Evolutionary conservation across 2,329 filamentous ascomycete genomes (phyloP).

Genomic region (Plenodomus biglobosus): DNA sequence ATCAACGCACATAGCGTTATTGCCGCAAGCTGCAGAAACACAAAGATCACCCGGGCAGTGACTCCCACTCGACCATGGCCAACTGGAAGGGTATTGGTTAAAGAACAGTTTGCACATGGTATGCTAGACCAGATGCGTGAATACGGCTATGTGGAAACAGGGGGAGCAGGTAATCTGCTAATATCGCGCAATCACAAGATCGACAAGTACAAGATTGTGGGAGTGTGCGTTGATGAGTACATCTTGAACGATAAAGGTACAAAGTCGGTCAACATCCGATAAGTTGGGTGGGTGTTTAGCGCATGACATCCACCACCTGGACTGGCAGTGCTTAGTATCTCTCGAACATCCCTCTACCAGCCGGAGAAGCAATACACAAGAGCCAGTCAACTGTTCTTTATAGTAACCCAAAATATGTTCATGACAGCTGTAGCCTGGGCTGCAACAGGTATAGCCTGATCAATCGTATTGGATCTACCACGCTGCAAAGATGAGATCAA

Average conservation of each 20-base stretch:
- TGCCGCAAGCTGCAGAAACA: not conserved
- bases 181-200: slow-evolving; percentile 8
- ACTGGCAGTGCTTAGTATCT: no score
- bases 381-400: no score
- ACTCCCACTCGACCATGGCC: slow-evolving; percentile 2
- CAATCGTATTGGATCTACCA: no score
- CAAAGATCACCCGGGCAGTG: not conserved
- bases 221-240: slow-evolving; percentile 7
- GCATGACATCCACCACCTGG: no score
- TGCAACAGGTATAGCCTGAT: no score
- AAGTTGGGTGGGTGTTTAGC: not conserved
- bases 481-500: no score
- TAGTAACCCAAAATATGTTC: no score
- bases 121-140: slow-evolving; percentile 9
- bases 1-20: slow-evolving; percentile 2
- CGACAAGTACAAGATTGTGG: slow-evolving; percentile 5
- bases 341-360: no score
- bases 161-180: slow-evolving; percentile 11
- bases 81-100: slow-evolving; percentile 23
- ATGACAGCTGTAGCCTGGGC: no score
- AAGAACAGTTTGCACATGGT: slow-evolving; percentile 29
- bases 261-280: slow-evolving; percentile 1
- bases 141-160: slow-evolving; percentile 14
- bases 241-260: slow-evolving; percentile 2
- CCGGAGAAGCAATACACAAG: no score